A percentile compares a stretch with the other conserved stretches of the same genome.
Evolutionary conservation across 1,284 basidiomycete genomes (phyloP).

Genomic region (Puccinia brachypodii): DNA sequence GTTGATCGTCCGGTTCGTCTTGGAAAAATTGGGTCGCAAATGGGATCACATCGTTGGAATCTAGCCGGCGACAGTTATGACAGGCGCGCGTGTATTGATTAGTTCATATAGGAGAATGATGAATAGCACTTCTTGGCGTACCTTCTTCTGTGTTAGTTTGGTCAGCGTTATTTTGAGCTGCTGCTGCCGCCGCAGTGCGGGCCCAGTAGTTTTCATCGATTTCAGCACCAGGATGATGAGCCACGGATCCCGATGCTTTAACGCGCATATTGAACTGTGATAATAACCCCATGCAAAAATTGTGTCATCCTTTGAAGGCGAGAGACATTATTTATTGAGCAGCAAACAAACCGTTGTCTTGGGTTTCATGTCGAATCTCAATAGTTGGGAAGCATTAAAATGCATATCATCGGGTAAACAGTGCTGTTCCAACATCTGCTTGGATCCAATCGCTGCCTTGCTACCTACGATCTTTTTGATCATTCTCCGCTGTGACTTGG

Average conservation of each 20-base stretch:
- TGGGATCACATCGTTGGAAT: constrained; percentile 66
- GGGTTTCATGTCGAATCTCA: constrained; percentile 92
- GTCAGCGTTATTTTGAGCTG: constrained; percentile 59
- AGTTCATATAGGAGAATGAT: background rate
- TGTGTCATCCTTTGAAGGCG: constrained; percentile 5
- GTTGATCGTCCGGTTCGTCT: constrained; percentile 64
- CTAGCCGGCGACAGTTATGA: background rate
- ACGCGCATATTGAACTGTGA: constrained; percentile 49
- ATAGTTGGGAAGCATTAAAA: constrained; percentile 83
- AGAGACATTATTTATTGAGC: constrained; percentile 4
- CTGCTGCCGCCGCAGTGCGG: constrained; percentile 78
- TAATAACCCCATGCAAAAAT: background rate
- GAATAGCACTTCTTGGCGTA: background rate
- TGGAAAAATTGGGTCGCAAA: constrained; percentile 97
- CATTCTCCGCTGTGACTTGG: constrained; percentile 58
- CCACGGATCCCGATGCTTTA: constrained; percentile 50
- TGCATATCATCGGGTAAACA: constrained; percentile 95
- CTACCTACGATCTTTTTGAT: constrained; percentile 59
- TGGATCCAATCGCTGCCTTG: constrained; percentile 49
- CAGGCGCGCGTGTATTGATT: background rate
- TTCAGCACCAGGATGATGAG: constrained; percentile 67
- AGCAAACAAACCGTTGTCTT: constrained; percentile 73
- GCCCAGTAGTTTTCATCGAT: constrained; percentile 96
- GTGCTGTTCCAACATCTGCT: constrained; percentile 68
- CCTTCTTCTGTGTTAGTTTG: constrained; percentile 61